Evolutionary conservation across 2,329 filamentous ascomycete genomes (phyloP).

Genomic region (Curvularia sp.): DNA sequence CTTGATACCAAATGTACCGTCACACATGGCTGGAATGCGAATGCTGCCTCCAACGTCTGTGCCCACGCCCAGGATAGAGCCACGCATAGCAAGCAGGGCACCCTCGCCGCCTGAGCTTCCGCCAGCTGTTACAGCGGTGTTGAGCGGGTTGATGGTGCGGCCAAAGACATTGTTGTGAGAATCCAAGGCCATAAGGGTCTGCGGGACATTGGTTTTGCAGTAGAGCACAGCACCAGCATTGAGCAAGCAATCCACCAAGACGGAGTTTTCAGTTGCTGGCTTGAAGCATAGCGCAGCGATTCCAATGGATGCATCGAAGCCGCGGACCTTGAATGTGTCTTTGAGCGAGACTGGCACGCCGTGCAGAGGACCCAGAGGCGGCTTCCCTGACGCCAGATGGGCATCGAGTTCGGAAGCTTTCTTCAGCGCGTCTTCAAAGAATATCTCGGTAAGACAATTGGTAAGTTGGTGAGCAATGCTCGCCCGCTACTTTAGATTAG

Average conservation of each 20-base stretch:
- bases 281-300: constrained; percentile 54
- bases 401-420: constrained; percentile 50
- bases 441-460: constrained; percentile 52
- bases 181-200: constrained; percentile 61
- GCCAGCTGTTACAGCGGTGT: constrained; percentile 58
- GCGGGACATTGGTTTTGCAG: constrained; percentile 63
- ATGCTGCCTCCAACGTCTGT: constrained; percentile 64
- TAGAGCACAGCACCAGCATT: constrained; percentile 58
- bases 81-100: constrained; percentile 58
- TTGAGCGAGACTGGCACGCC: constrained; percentile 58
- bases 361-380: constrained; percentile 55
- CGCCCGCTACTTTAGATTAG: constrained; percentile 45
- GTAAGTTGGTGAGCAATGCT: constrained; percentile 57
- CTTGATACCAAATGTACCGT: constrained; percentile 59
- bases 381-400: constrained; percentile 48
- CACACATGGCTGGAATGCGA: constrained; percentile 59
- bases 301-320: constrained; percentile 54
- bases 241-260: constrained; percentile 55
- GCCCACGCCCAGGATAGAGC: constrained; percentile 59
- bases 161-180: constrained; percentile 61
- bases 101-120: constrained; percentile 62
- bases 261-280: constrained; percentile 48
- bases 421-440: constrained; percentile 46
- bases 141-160: constrained; percentile 57
- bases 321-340: constrained; percentile 59